Conservation (phyloP, 345 rosid species). For the Pistacia integerrima region DNA sequence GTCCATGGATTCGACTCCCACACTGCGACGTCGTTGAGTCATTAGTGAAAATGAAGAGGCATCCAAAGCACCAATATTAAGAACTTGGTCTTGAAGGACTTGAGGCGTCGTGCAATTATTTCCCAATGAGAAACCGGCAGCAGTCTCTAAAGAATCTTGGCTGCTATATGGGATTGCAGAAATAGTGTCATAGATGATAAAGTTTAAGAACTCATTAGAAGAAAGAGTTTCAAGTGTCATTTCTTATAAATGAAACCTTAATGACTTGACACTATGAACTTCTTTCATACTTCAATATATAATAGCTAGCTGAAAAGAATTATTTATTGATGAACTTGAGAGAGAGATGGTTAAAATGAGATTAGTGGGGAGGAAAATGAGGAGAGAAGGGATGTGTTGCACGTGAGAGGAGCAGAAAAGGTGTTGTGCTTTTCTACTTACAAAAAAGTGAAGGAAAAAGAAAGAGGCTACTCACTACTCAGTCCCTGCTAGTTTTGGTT, state of each 20-base stretch:
- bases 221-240: constrained; percentile 70
- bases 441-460: constrained; percentile 25
- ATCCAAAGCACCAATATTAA: constrained; percentile 18
- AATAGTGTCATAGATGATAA: constrained; percentile 63
- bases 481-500: constrained; percentile 15
- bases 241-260: constrained; percentile 7
- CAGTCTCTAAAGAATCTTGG: constrained; percentile 29
- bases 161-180: constrained; percentile 51
- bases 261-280: background rate
- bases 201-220: constrained; percentile 67
- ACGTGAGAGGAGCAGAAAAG: constrained; percentile 47
- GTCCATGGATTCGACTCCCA: constrained; percentile 11
- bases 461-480: background rate
- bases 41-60: constrained; percentile 13
- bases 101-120: constrained; percentile 15
- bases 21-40: constrained; percentile 13
- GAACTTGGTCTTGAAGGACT: constrained; percentile 12
- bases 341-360: background rate
- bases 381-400: constrained; percentile 17
- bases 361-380: background rate
- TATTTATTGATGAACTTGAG: constrained; percentile 1
- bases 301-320: background rate
- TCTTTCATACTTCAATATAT: background rate
- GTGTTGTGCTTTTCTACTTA: constrained; percentile 24
- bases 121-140: constrained; percentile 13